Base-by-base conservation (phyloP, 768 basidiomycete species). In the Gelatoporia subvermispora region DNA sequence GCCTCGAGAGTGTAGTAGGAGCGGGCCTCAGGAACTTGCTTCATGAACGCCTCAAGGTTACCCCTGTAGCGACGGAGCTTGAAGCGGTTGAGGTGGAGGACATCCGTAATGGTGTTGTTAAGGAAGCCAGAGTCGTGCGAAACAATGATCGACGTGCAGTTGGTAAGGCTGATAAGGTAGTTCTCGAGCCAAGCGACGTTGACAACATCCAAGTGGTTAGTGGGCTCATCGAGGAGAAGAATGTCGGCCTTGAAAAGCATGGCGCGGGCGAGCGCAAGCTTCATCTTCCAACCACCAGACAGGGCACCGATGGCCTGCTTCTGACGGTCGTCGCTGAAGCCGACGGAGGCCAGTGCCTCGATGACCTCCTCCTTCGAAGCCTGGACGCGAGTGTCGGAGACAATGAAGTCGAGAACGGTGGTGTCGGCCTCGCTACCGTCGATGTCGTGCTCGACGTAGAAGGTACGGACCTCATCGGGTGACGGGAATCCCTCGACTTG, bases 261-360 rank as follows among this genome's bases (percentile, higher is more conserved):
- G 43, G 94, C 94, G 53, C 94, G 83, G 50, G 94, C 94, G 52
- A 97, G 82, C 35, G 94, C 94, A 54, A 97, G 85, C 81, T 96
- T 97, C 94, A 97, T 97, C 81, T 97, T 97, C 94, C 94, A 96
- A 76, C 94, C 94, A 81, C 94, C 94, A 38, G 94, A 97, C 35
- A 97, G 75, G 50, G 83, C 83, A 55, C 93, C 91, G 56, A 96
- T 96, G 35, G 91, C 71, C 53, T 88, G 77, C 55, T 71, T 74
- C 72, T 96, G 94, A 56, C 93, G 85, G 60, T 84, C 88, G 52
- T 85, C 88, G 54, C 72, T 81, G 81, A 97, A 97, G 54, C 94
- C 94, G 64, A 96, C 94, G 43, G 90, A 87, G 18, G 84, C 81
- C 48, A 97, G 84, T 45, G 88, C 89, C 66, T 83, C 79, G 42